These are phyloP conservation scores for Colletotrichum horii DNA, from an alignment of 2,329 filamentous ascomycete species.

Conservation along the genomic window DNA sequence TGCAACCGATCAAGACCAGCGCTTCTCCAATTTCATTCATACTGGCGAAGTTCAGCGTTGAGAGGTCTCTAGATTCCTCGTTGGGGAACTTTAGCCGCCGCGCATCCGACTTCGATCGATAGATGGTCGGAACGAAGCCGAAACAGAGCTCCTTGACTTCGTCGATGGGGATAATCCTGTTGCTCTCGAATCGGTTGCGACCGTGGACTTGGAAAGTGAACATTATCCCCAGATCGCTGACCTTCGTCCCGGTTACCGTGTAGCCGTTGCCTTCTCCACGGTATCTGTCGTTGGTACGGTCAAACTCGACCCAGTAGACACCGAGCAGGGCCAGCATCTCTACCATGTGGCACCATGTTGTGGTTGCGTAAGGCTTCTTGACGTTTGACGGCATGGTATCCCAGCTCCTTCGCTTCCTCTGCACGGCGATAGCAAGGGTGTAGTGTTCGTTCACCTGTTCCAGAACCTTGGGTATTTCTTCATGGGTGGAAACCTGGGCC, in stretches of 20 bases:
- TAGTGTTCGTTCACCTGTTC: constrained; percentile 31
- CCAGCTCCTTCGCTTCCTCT: constrained; percentile 53
- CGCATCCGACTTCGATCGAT: constrained; percentile 42
- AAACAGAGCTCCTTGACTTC: constrained; percentile 61
- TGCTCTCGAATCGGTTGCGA: constrained; percentile 50
- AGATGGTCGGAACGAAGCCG: constrained; percentile 61
- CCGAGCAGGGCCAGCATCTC: constrained; percentile 60
- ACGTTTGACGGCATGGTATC: constrained; percentile 55
- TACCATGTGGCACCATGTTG: constrained; percentile 59
- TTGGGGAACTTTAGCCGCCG: constrained; percentile 42
- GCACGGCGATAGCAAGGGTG: constrained; percentile 50
- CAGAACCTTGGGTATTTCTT: background rate
- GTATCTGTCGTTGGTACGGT: constrained; percentile 54
- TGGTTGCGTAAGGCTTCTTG: constrained; percentile 56
- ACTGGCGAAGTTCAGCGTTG: constrained; percentile 53
- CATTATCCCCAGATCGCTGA: constrained; percentile 57
- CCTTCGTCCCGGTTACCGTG: constrained; percentile 50
- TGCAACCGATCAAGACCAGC: constrained; percentile 58
- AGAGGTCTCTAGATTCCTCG: constrained; percentile 46
- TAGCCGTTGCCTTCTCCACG: constrained; percentile 62
- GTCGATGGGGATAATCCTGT: constrained; percentile 58
- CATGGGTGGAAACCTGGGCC: background rate
- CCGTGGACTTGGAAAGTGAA: constrained; percentile 60
- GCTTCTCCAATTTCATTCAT: constrained; percentile 57
- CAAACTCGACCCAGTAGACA: constrained; percentile 65